phyloP scores from a whole-genome alignment of 176 grass and related monocot species.

The Carex parvula region DNA sequence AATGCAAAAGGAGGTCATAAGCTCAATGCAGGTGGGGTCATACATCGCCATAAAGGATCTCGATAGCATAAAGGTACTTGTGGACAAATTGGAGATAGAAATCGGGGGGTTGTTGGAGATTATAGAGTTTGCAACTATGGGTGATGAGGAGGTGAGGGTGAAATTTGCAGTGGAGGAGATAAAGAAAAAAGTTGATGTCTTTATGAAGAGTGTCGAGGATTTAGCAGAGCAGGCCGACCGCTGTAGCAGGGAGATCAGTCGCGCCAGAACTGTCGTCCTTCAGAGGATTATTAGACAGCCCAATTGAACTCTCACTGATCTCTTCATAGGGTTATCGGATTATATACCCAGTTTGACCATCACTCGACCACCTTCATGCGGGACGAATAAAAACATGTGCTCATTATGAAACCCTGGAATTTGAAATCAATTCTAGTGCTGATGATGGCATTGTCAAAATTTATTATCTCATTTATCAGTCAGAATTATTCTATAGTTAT shows the following conservation, averaged over 20 bases:
- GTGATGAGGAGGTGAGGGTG: constrained; percentile 66
- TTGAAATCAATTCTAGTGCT: background rate
- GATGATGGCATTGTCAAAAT: background rate
- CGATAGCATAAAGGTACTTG: constrained; percentile 66
- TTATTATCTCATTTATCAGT: background rate
- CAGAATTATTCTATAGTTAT: background rate
- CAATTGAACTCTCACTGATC: constrained; percentile 35
- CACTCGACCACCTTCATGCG: background rate
- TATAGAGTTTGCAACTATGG: constrained; percentile 54
- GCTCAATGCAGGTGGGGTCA: constrained; percentile 48
- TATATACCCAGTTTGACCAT: background rate
- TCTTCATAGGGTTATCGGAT: background rate
- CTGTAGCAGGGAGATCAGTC: constrained; percentile 86
- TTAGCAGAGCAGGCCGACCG: constrained; percentile 70
- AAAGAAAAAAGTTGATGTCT: constrained; percentile 63
- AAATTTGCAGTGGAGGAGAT: constrained; percentile 73
- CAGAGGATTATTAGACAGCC: constrained; percentile 82
- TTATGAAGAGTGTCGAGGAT: constrained; percentile 83
- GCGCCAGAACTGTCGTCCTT: constrained; percentile 69
- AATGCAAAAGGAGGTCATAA: constrained; percentile 33
- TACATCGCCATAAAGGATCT: constrained; percentile 73
- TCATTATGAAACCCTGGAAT: background rate
- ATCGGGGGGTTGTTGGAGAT: constrained; percentile 49
- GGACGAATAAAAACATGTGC: constrained; percentile 1
- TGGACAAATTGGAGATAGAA: constrained; percentile 55